Conservation (phyloP, 768 basidiomycete genomes). For the Boletus rubropictus region DNA sequence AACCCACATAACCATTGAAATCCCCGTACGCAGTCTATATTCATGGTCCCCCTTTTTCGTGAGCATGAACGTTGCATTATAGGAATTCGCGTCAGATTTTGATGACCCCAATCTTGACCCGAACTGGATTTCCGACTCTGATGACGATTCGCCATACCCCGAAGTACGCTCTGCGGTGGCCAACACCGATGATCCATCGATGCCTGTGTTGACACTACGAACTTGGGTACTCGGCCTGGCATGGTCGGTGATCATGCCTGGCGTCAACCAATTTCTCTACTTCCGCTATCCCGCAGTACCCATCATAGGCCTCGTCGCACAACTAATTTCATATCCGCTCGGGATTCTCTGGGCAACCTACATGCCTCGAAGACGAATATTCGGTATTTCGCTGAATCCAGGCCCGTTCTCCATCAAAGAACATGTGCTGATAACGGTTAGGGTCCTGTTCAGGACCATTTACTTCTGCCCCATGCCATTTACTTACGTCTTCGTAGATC, state of each 20-base stretch:
- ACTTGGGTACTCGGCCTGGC: constrained; percentile 68
- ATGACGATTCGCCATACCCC: constrained; percentile 69
- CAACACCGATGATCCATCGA: constrained; percentile 62
- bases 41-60: not conserved
- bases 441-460: constrained; percentile 26
- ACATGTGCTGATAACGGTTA: constrained; percentile 60
- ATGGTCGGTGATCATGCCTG: constrained; percentile 61
- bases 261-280: constrained; percentile 72
- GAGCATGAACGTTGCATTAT: not conserved
- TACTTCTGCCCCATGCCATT: constrained; percentile 17
- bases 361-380: constrained; percentile 50
- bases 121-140: constrained; percentile 17
- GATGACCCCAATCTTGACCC: constrained; percentile 27
- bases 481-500: constrained; percentile 31
- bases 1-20: constrained; percentile 12
- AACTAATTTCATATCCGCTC: constrained; percentile 65
- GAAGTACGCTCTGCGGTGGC: constrained; percentile 67
- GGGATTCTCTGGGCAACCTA: constrained; percentile 52
- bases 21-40: constrained; percentile 16
- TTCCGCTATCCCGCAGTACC: constrained; percentile 67
- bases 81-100: constrained; percentile 8
- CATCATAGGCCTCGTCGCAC: constrained; percentile 62
- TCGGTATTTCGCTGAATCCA: constrained; percentile 62
- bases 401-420: constrained; percentile 77
- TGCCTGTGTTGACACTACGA: constrained; percentile 58